phyloP scores from a whole-genome alignment of 495 filamentous ascomycete genomes.

The Penicillium pulvis region DNA sequence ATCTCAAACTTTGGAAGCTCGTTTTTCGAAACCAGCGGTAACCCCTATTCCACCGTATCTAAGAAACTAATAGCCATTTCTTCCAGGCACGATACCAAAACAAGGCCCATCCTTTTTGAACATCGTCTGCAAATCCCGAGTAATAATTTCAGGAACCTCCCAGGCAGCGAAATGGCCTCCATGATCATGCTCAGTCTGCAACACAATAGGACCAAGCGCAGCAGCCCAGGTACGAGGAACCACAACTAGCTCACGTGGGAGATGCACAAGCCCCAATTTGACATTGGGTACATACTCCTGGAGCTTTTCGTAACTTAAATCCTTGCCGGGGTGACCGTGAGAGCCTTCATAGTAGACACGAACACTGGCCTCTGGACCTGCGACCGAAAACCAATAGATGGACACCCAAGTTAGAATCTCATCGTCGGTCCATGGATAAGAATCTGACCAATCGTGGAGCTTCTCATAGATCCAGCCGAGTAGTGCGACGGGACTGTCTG shows the following conservation, averaged over 20 bases:
- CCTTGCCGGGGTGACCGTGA: conserved; percentile 19
- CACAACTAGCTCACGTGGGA: conserved; percentile 53
- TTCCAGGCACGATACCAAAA: conserved; percentile 32
- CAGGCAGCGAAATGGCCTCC: conserved; percentile 69
- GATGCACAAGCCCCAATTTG: conserved; percentile 55
- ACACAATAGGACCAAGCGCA: conserved; percentile 56
- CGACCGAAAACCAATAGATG: conserved; percentile 61
- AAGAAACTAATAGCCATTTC: conserved; percentile 27
- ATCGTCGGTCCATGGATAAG: conserved; percentile 67
- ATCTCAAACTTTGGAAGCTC: too few species aligned
- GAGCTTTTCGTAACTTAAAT: conserved; percentile 17
- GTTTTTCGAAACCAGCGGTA: too few species aligned
- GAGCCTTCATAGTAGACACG: conserved; percentile 63
- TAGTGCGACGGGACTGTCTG: conserved; percentile 62
- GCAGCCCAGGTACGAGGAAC: conserved; percentile 53
- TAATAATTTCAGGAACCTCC: conserved; percentile 57
- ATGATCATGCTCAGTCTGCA: conserved; percentile 48
- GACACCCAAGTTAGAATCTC: conserved; percentile 67
- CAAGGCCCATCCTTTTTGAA: conserved; percentile 49
- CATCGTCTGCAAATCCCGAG: conserved; percentile 58
- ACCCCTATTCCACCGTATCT: too few species aligned
- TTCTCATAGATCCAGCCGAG: conserved; percentile 73
- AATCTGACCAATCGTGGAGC: conserved; percentile 67
- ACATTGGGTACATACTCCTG: conserved; percentile 35
- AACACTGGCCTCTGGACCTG: conserved; percentile 57